Base-by-base conservation (phyloP, 1,284 basidiomycete species). In the Pyrrhoderma noxium region DNA sequence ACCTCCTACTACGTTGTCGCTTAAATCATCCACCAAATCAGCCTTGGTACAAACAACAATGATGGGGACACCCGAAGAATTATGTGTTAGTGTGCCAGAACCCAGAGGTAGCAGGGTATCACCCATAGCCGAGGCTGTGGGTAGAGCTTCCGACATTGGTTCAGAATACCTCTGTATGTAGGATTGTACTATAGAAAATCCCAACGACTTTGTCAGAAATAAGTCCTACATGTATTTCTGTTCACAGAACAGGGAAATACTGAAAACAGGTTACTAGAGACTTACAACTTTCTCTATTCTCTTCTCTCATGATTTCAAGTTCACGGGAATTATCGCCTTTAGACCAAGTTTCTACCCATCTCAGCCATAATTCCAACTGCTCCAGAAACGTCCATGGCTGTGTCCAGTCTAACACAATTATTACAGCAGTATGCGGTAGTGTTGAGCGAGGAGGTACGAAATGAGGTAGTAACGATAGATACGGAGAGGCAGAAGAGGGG, bases 401-500 rank as follows among this genome's bases (percentile, higher is more conserved):
- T 58, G 92, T 93, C 95, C 94, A 98, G 66, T 99, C 95, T n/a
- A 98, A 73, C 0, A 86, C 79, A 59, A 98, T 88, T 59, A 97
- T 71, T 45, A 93, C 80, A 11, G 93, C 74, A 0, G 91, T 89
- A 61, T 95, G 87, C 35, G 82, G 75, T 8, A 93, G 66, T 3
- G 81, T 73, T 14, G 77, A 69, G 52, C 76, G 73, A 3, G 88
- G 82, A 0, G 90, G 85, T 16, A 96, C 70, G 52, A 93, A 91
- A 56, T 89, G 81, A 0, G 91, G 89, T 1, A 97, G 65, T n/a
- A 98, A 69, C 2, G 82, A 70, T 2, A 84, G 81, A 59, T 92
- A 85, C 1, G 86, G 76, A 0, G 76, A 68, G 14, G 84, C 74
- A 3, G 87, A 82, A 0, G 90, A 92, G 0, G 93, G 89, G 2